Evolutionary conservation across 192 early-diverging fungal species (phyloP).

Genomic region (Coemansia sp.): DNA sequence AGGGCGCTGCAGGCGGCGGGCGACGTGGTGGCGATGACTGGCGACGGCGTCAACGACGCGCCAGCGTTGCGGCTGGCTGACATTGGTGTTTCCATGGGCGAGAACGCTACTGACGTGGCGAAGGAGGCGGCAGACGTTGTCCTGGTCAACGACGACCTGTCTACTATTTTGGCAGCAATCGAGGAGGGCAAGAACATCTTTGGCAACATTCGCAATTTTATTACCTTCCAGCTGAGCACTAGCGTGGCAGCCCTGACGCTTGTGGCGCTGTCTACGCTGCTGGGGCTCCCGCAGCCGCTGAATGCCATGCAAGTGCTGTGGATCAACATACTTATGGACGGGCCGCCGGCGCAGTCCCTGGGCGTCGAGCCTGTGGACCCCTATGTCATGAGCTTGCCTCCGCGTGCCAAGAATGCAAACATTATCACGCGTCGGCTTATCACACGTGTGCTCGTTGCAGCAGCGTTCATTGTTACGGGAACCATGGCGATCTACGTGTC

Average conservation of each 20-base stretch:
- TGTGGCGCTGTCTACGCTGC: constrained; percentile 84
- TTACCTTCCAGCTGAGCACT: constrained; percentile 95
- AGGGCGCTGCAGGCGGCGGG: constrained; percentile 85
- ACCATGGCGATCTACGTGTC: constrained; percentile 82
- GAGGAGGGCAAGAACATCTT: constrained; percentile 99
- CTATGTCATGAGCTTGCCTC: constrained; percentile 86
- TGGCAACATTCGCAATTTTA: constrained; percentile 96
- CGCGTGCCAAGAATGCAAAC: constrained; percentile 73
- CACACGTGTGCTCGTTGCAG: constrained; percentile 75
- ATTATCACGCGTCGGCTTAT: constrained; percentile 79
- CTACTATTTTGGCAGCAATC: constrained; percentile 90
- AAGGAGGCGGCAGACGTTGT: constrained; percentile 98
- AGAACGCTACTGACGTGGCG: constrained; percentile 92
- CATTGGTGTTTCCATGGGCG: constrained; percentile 97
- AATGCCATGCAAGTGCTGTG: constrained; percentile 99
- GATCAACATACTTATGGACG: constrained; percentile 99
- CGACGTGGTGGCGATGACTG: constrained; percentile 92
- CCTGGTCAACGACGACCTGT: constrained; percentile 94
- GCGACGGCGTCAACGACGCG: constrained; percentile 97
- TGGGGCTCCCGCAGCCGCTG: constrained; percentile 87
- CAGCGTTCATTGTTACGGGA: constrained; percentile 79
- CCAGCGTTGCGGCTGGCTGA: constrained; percentile 91
- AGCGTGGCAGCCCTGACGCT: constrained; percentile 88
- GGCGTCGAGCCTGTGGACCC: constrained; percentile 96
- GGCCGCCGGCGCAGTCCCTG: constrained; percentile 95